These are phyloP conservation scores for Aspergillus ibericus DNA, from an alignment of 2,329 filamentous ascomycete genomes.

Conservation along the genomic window DNA sequence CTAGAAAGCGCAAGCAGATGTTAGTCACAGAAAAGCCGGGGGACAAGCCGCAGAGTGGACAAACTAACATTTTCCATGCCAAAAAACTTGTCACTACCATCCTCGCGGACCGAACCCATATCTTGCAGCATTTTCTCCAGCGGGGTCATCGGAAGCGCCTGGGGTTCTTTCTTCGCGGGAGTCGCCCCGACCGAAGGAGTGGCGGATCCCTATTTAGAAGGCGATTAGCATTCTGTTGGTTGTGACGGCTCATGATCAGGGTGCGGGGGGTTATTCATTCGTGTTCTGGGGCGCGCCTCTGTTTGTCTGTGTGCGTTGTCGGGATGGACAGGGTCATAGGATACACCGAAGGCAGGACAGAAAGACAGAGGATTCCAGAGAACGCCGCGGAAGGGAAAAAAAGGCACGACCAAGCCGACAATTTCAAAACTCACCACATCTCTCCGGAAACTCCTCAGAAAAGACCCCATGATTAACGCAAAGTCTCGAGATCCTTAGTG, in stretches of 20 bases:
- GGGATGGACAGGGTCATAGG: background rate
- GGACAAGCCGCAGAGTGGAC: background rate
- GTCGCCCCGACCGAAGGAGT: conserved; percentile 48
- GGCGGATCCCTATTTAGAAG: conserved; percentile 44
- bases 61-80: conserved; percentile 90
- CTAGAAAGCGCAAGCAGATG: conserved; percentile 49
- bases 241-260: background rate
- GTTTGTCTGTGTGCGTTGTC: background rate
- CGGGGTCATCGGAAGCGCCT: conserved; percentile 57
- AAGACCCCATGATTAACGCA: conserved; percentile 42
- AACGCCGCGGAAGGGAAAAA: conserved; percentile 1
- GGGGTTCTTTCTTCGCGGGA: conserved; percentile 60
- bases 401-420: conserved; percentile 8
- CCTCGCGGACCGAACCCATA: conserved; percentile 74
- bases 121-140: conserved; percentile 76
- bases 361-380: background rate
- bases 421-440: conserved; percentile 35
- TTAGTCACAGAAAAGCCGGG: conserved; percentile 16
- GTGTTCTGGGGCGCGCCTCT: background rate
- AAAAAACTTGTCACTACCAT: conserved; percentile 97
- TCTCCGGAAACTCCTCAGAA: conserved; percentile 41
- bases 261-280: background rate
- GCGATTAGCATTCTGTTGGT: conserved; percentile 18
- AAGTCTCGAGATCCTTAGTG: conserved; percentile 21
- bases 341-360: background rate